A percentile compares a stretch with the other conserved stretches of the same genome.
These are phyloP conservation scores for Carex arenaria DNA, from an alignment of 202 grass and related monocot genomes.

Conservation along the genomic window DNA sequence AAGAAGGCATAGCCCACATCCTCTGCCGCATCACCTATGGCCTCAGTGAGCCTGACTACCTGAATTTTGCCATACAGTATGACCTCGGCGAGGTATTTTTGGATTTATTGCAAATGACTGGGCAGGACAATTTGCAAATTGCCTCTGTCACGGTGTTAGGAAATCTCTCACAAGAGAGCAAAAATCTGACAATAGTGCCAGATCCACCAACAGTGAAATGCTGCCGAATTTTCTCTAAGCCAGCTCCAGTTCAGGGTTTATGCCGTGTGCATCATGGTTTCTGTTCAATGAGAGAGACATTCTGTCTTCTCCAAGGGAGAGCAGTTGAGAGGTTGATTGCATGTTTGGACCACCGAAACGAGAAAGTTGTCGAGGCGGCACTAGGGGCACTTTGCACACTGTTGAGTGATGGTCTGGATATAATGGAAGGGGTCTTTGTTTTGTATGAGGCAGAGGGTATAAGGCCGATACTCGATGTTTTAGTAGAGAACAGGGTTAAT, in stretches of 20 bases:
- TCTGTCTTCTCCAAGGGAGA: constrained; percentile 57
- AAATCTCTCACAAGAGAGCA: constrained; percentile 54
- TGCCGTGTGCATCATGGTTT: constrained; percentile 66
- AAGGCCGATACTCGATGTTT: constrained; percentile 49
- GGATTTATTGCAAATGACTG: constrained; percentile 50
- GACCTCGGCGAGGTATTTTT: constrained; percentile 43
- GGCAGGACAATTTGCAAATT: constrained; percentile 51
- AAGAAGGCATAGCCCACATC: constrained; percentile 63
- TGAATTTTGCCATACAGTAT: constrained; percentile 35
- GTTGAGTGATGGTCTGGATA: constrained; percentile 44
- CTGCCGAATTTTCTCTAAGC: constrained; percentile 28
- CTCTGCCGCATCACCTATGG: constrained; percentile 51
- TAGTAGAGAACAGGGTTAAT: constrained; percentile 54
- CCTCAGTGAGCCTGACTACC: constrained; percentile 23
- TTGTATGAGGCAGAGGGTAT: constrained; percentile 54
- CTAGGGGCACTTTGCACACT: constrained; percentile 61
- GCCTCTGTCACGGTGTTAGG: constrained; percentile 52
- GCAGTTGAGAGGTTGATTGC: constrained; percentile 64
- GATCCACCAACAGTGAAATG: constrained; percentile 16
- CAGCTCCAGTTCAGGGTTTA: background rate
- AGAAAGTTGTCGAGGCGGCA: constrained; percentile 61
- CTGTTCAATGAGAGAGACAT: constrained; percentile 59
- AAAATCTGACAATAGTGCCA: constrained; percentile 37
- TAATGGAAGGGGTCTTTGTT: constrained; percentile 49
- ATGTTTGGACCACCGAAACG: constrained; percentile 60